Evolutionary conservation across 2,329 filamentous ascomycete genomes (phyloP).

Genomic region (Pyrenophora seminiperda): DNA sequence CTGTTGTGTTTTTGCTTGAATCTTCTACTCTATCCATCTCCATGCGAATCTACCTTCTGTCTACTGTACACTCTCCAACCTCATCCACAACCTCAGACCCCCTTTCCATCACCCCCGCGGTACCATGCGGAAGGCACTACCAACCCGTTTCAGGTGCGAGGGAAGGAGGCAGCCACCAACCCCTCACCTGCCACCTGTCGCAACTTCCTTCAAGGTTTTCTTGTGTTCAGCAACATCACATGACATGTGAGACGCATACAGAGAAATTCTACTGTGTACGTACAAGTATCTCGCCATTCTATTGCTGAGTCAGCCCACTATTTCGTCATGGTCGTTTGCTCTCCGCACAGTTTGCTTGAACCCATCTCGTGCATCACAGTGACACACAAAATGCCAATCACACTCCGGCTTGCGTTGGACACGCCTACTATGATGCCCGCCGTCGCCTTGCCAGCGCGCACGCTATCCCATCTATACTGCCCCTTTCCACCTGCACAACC

Average conservation of each 20-base stretch:
- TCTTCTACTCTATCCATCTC: too few relatives aligned
- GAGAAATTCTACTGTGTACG: too few relatives aligned
- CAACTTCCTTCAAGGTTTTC: neutral
- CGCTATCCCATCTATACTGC: neutral
- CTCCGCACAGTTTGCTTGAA: conserved; percentile 6
- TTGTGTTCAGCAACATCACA: too few relatives aligned
- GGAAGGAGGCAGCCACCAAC: too few relatives aligned
- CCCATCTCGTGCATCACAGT: neutral
- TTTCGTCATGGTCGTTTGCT: conserved; percentile 1
- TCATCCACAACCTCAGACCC: too few relatives aligned
- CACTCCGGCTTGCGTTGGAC: neutral
- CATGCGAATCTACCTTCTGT: too few relatives aligned
- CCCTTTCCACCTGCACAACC: neutral
- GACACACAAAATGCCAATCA: conserved; percentile 3
- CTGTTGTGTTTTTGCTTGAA: neutral
- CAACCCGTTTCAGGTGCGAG: neutral
- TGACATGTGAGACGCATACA: too few relatives aligned
- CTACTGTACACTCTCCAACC: too few relatives aligned
- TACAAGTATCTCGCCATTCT: too few relatives aligned
- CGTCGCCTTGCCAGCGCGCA: neutral
- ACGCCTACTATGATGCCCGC: neutral
- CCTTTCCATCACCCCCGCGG: neutral
- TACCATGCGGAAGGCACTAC: conserved; percentile 3
- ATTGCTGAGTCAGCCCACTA: neutral
- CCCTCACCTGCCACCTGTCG: neutral